phyloP scores from a whole-genome alignment of 352 stramenopile species.

The Phytopythium vexans region DNA sequence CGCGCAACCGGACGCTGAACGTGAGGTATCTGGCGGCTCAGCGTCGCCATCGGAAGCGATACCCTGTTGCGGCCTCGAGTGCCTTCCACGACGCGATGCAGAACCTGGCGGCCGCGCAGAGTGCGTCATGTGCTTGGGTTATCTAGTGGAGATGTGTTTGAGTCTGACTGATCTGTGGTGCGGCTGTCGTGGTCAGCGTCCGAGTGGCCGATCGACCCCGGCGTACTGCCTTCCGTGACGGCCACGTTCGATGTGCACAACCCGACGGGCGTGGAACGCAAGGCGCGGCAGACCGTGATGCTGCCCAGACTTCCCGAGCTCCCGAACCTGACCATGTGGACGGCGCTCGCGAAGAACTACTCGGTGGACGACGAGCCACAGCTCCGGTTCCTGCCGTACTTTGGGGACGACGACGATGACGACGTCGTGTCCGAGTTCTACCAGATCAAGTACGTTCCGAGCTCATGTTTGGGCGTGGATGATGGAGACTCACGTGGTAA shows the following conservation, averaged over 20 bases:
- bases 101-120: constrained; percentile 37
- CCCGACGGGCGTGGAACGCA: constrained; percentile 11
- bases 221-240: constrained; percentile 13
- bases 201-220: constrained; percentile 25
- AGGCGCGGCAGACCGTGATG: constrained; percentile 32
- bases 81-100: constrained; percentile 36
- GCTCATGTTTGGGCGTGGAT: neutral
- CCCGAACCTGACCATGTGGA: constrained; percentile 76
- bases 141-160: constrained; percentile 4
- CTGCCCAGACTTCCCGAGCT: constrained; percentile 46
- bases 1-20: constrained; percentile 53
- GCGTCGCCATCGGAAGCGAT: constrained; percentile 18
- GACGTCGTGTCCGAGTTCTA: constrained; percentile 85
- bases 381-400: constrained; percentile 67
- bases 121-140: constrained; percentile 25
- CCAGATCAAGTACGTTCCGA: constrained; percentile 60
- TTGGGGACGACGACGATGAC: constrained; percentile 81
- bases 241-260: constrained; percentile 26
- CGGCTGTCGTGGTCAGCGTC: constrained; percentile 26
- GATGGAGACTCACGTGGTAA: neutral
- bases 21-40: constrained; percentile 26
- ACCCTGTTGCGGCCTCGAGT: constrained; percentile 19
- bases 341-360: constrained; percentile 78
- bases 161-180: neutral
- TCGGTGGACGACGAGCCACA: constrained; percentile 84